Percentiles rank a stretch among this genome's conserved stretches.
phyloP scores from a whole-genome alignment of 208 protist genomes.

The Wallacemonas sp. region DNA sequence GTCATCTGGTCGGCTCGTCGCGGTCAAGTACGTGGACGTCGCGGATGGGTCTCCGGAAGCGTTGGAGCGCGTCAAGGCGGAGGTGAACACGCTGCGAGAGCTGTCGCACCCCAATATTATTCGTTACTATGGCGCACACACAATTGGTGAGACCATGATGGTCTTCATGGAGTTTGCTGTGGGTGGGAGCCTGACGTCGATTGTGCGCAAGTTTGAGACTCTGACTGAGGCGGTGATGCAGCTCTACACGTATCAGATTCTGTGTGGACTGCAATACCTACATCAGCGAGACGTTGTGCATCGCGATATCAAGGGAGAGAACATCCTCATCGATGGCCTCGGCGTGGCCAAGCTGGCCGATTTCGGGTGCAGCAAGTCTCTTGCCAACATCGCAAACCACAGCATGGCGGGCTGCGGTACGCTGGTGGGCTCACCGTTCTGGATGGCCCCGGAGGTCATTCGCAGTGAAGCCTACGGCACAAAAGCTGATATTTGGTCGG shows the following conservation, averaged over 20 bases:
- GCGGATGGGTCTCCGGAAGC: conserved; percentile 48
- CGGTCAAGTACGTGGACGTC: conserved; percentile 67
- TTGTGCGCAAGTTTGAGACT: conserved; percentile 72
- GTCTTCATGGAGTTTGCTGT: conserved; percentile 93
- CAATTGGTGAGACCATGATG: conserved; percentile 67
- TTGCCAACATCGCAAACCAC: conserved; percentile 57
- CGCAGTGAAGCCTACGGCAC: conserved; percentile 80
- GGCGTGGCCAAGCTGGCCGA: conserved; percentile 89
- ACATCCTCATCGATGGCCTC: conserved; percentile 84
- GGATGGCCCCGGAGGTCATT: conserved; percentile 91
- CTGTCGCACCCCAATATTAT: conserved; percentile 86
- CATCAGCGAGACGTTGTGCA: conserved; percentile 89
- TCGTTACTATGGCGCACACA: conserved; percentile 76
- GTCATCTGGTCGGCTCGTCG: conserved; percentile 53
- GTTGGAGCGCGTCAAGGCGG: conserved; percentile 52
- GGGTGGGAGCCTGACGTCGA: conserved; percentile 78
- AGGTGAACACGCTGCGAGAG: conserved; percentile 77
- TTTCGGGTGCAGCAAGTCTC: conserved; percentile 84
- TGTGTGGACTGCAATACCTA: conserved; percentile 83
- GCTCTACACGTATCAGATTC: conserved; percentile 77
- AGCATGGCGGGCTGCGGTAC: conserved; percentile 68
- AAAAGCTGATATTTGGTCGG: conserved; percentile 93
- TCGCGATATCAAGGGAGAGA: conserved; percentile 92
- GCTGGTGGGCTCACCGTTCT: conserved; percentile 79
- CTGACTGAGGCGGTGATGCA: conserved; percentile 77